These are phyloP conservation scores for Cladosporium sp. DNA, from an alignment of 2,329 filamentous ascomycete species.

Conservation along the genomic window DNA sequence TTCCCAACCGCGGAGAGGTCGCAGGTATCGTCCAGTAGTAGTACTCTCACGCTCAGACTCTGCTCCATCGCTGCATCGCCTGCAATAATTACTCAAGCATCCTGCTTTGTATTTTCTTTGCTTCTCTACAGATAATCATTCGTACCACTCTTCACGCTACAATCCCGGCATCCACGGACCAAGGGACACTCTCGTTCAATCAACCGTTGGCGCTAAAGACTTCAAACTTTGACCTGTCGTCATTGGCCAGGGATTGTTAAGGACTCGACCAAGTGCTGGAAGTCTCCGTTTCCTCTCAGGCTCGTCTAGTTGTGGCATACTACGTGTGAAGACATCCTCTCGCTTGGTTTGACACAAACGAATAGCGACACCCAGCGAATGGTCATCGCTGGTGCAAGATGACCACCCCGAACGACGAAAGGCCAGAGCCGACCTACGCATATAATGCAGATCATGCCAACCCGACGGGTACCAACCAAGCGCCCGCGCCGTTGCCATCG, in stretches of 20 bases:
- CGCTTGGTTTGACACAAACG: background rate
- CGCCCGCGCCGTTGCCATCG: slow-evolving; percentile 20
- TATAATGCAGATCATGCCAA: background rate
- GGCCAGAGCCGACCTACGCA: slow-evolving; percentile 31
- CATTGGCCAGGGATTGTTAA: slow-evolving; percentile 4
- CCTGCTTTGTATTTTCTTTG: background rate
- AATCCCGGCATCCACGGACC: background rate
- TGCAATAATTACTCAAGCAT: background rate
- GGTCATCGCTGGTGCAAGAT: slow-evolving; percentile 19
- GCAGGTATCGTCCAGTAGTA: background rate
- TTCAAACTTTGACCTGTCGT: slow-evolving; percentile 6
- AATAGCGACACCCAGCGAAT: background rate
- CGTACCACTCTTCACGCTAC: background rate
- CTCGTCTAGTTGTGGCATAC: slow-evolving; percentile 16
- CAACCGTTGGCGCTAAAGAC: slow-evolving; percentile 6
- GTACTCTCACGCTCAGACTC: background rate
- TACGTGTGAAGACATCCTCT: background rate
- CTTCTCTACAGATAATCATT: background rate
- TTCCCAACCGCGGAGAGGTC: background rate
- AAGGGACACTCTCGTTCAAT: background rate
- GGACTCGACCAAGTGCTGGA: slow-evolving; percentile 21
- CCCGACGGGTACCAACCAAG: background rate
- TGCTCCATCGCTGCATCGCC: background rate
- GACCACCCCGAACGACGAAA: slow-evolving; percentile 33
- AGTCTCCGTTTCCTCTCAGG: slow-evolving; percentile 14